These are phyloP conservation scores for Sarocladiaceae sp. DNA, from an alignment of 2,329 filamentous ascomycete species.

Conservation along the genomic window DNA sequence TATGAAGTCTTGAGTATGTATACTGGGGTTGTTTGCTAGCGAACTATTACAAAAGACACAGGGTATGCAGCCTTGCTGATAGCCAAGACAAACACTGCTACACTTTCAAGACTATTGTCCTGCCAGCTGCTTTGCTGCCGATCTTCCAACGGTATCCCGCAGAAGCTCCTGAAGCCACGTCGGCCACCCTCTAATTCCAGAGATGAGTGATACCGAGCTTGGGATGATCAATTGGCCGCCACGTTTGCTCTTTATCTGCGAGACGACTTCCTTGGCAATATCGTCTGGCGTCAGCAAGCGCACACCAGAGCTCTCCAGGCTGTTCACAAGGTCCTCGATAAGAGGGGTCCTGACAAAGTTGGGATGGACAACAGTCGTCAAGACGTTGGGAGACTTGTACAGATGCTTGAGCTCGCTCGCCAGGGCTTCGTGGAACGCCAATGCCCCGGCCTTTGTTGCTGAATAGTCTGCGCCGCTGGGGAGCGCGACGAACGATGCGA, in stretches of 20 bases:
- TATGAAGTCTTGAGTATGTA: too few relatives aligned
- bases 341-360: conserved; percentile 44
- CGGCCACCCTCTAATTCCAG: conserved; percentile 34
- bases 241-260: conserved; percentile 35
- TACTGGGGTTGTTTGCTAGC: too few relatives aligned
- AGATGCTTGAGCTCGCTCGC: conserved; percentile 47
- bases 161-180: conserved; percentile 27
- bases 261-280: conserved; percentile 36
- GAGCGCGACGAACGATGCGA: conserved; percentile 53
- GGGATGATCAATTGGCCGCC: conserved; percentile 43
- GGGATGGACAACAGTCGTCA: conserved; percentile 59
- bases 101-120: not conserved
- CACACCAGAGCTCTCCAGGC: conserved; percentile 21
- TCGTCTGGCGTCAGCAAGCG: conserved; percentile 24
- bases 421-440: conserved; percentile 62
- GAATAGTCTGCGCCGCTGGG: conserved; percentile 61
- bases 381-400: conserved; percentile 54
- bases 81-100: not conserved
- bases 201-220: conserved; percentile 13
- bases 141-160: conserved; percentile 22
- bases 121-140: conserved; percentile 2
- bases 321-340: conserved; percentile 23
- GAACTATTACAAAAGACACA: too few relatives aligned
- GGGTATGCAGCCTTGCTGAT: not conserved
- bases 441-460: conserved; percentile 56